phyloP scores from a whole-genome alignment of 306 rosid species.

The Arachis stenosperma region DNA sequence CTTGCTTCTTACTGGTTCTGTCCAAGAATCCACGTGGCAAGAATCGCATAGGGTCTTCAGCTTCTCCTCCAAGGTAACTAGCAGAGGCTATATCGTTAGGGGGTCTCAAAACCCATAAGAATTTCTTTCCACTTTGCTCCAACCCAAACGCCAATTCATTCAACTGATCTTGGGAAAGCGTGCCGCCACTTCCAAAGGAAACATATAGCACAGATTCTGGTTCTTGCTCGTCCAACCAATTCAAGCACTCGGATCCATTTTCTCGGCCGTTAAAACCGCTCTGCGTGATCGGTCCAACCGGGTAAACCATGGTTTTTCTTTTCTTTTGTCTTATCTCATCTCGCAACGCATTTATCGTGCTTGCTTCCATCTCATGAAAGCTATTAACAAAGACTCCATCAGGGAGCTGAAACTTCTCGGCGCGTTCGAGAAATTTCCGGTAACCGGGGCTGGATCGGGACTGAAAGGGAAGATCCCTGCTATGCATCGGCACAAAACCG shows the following conservation, averaged over 20 bases:
- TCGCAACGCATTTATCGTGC: not conserved
- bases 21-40: conserved; percentile 37
- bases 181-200: conserved; percentile 49
- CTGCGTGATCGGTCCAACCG: conserved; percentile 50
- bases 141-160: conserved; percentile 46
- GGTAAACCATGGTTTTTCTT: conserved; percentile 20
- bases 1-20: conserved; percentile 37
- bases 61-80: conserved; percentile 18
- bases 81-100: conserved; percentile 20
- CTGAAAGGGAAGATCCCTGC: conserved; percentile 28
- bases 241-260: conserved; percentile 27
- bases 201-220: conserved; percentile 41
- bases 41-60: conserved; percentile 33
- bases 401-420: not conserved
- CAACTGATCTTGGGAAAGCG: conserved; percentile 37
- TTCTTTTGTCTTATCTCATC: not conserved
- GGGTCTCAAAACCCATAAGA: conserved; percentile 43
- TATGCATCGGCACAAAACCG: conserved; percentile 33
- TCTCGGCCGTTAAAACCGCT: conserved; percentile 10
- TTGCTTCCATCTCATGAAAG: conserved; percentile 34
- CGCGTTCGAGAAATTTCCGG: conserved; percentile 7
- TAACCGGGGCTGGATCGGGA: conserved; percentile 11
- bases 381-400: conserved; percentile 41
- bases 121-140: conserved; percentile 35
- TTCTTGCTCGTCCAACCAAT: conserved; percentile 40